Base-by-base conservation (phyloP, 164 flowering plant species). In the Vitis amurensis region DNA sequence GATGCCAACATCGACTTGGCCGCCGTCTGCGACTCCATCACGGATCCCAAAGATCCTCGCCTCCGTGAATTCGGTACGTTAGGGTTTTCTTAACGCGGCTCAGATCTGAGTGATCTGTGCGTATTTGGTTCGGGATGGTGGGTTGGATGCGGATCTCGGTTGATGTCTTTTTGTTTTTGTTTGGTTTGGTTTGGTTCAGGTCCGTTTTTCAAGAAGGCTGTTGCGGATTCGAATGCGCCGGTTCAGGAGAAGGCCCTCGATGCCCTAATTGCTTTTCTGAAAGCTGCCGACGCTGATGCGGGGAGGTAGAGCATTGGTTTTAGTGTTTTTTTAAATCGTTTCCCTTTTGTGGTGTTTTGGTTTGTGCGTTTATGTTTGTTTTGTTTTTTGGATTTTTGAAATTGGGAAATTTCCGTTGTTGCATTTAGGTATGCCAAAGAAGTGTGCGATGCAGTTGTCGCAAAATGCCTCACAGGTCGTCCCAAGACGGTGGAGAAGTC, bases 401-500 rank as follows among this genome's bases (percentile, higher is more conserved):
- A 12, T 2, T 17, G 55, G 44, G 9, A 15, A 23, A 29, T 62
- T 13, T 51, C 37, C 50, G 14, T 14, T 60, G 47, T 23, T 59
- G 10, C 53, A 19, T 65, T 14, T 57, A 93, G 98, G 80, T 96
- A 79, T 78, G 97, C 84, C 0, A 93, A 91, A 76, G 98, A 93
- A 76, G 87, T 88, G 3, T 96, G 98, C 75, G 99, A 96, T 75
- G 86, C 98, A 8, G 82, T 96, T 78, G 89, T 81, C 30, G 95
- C 95, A 0, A 96, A 96, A 74, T 96, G 99, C 75, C 84, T 96
- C 49, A 90, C 92, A 1, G 97, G 99, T 48, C 80, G 98, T 71
- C 97, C 99, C 0, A 96, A 93, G 84, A 96, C 98, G 3, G 98
- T 96, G 82, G 97, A 93, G 86, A 96, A 96, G 83, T 84, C 99